Base-by-base conservation (phyloP, 805 yeast genomes). In the Candida jianshihensis region DNA sequence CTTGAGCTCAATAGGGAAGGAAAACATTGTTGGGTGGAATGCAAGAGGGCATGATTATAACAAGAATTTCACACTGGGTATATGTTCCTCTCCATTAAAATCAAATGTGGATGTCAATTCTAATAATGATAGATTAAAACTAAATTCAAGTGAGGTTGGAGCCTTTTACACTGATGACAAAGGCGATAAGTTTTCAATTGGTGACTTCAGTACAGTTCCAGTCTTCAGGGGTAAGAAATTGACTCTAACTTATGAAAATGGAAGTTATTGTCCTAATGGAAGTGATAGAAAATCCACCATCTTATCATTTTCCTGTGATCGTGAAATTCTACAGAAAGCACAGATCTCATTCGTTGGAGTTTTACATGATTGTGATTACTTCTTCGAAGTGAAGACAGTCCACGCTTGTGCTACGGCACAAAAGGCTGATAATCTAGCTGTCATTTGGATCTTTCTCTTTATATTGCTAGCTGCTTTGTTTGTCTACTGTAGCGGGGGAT, bases 371-470 rank as follows among this genome's bases (percentile, higher is more conserved):
- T 87, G 96, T 59, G 75, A 81, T 26, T 87, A 84, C 56, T 73
- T 81, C 51, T 87, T 87, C 56, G 96, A 87, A 52, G 87, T 86
- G 22, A 63, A 87, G 45, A 83, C 95, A 4, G 77, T 84, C 30
- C 82, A 80, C 59, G 96, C 95, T 0, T 87, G 96, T 57, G 85
- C 95, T 0, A 81, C 88, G 1, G 76, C 84, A 9, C 77, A 79
- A 35, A 72, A 77, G 47, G 73, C 70, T 11, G 80, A 79, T 49
- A 76, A 81, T 41, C 58, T 73, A 37, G 78, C 80, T 14, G 76
- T 80, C 4, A 68, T 81, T 35, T 75, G 84, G 65, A 76, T 82
- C 33, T 79, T 82, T 44, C 42, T 75, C 14, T 61, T 75, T 29
- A 78, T 81, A 35, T 43, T 66, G 18, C 43, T 61, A 6, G 60